Evolutionary conservation across 176 grass and related monocot genomes (phyloP), one percentile per base, ranked within the genome.

Genomic region (Rhynchospora tenuis): DNA sequence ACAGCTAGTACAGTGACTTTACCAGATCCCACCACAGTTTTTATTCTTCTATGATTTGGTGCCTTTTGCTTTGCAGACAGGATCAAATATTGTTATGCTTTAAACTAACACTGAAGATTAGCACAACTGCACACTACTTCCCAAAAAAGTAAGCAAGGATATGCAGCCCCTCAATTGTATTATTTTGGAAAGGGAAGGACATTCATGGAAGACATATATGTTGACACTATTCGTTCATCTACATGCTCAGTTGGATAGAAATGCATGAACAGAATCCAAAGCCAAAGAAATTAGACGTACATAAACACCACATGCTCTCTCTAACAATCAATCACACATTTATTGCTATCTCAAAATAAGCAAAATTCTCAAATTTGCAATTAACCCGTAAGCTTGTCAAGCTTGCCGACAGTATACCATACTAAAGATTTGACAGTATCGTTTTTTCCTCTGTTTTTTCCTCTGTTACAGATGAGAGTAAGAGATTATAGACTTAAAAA

Each of bases 221-320:
- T 82, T 51, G 44, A 54, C 43, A 65, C 61, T 17, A 68, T 50
- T 68, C 43, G 31, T 81, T 62, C 55, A 27, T 48, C 7, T 6
- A 5, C 3, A 54, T 62, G 13, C 60, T 50, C 43, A 67, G 67
- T 63, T 82, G 80, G 59, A 82, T 45, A 43, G 58, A 64, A 65
- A 68, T 47, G 80, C 80, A 68, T 82, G 80, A 82, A 67, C 14
- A 65, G 80, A 79, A 60, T 52, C 59, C 27, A 82, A 14, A 51
- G 24, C 10, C 38, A 47, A 47, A 66, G 10, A 45, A n/a, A n/a
- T n/a, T n/a, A n/a, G 46, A 74, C 22, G 13, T 22, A 24, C 46
- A 52, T 22, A 50, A 52, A 27, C 22, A 74, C 52, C 13, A 28
- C 46, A 74, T 68, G 29, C 5, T 0, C 22, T 6, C 71, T 50